phyloP scores from a whole-genome alignment of 495 filamentous ascomycete genomes.

The Penicillium steckii region DNA sequence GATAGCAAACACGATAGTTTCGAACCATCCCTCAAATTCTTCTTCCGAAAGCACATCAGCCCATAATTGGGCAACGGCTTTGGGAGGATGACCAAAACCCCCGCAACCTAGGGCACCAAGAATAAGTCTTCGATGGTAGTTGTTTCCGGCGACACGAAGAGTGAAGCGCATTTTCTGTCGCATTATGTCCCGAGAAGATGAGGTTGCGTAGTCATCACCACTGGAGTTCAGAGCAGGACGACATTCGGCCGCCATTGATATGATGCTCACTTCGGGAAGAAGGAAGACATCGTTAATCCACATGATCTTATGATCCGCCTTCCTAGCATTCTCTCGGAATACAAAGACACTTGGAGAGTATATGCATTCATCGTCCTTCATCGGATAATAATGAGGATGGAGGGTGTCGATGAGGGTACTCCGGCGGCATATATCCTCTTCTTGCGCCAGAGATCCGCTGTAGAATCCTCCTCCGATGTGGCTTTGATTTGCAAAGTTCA shows the following conservation, averaged over 20 bases:
- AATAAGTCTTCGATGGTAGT: constrained; percentile 54
- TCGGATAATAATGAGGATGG: constrained; percentile 53
- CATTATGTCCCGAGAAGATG: constrained; percentile 47
- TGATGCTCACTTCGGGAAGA: constrained; percentile 54
- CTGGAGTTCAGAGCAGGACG: constrained; percentile 39
- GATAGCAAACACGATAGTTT: constrained; percentile 35
- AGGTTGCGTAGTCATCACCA: constrained; percentile 26
- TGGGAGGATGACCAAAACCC: constrained; percentile 58
- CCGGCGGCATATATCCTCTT: constrained; percentile 65
- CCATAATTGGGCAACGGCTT: constrained; percentile 62
- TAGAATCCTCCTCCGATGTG: constrained; percentile 57
- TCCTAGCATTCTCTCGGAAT: constrained; percentile 43
- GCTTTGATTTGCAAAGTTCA: constrained; percentile 60
- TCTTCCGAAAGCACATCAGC: constrained; percentile 53
- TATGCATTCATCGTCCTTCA: constrained; percentile 49
- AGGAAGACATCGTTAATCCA: constrained; percentile 22
- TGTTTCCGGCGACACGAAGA: constrained; percentile 52
- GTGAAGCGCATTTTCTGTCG: constrained; percentile 58
- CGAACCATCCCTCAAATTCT: constrained; percentile 50
- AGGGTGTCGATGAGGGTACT: constrained; percentile 57
- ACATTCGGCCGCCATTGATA: constrained; percentile 53
- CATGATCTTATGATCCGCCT: constrained; percentile 40
- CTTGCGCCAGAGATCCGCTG: constrained; percentile 56
- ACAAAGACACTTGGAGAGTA: constrained; percentile 61
- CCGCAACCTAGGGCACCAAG: constrained; percentile 70